phyloP scores from a whole-genome alignment of 768 basidiomycete species.

The Hortiboletus campestris region DNA sequence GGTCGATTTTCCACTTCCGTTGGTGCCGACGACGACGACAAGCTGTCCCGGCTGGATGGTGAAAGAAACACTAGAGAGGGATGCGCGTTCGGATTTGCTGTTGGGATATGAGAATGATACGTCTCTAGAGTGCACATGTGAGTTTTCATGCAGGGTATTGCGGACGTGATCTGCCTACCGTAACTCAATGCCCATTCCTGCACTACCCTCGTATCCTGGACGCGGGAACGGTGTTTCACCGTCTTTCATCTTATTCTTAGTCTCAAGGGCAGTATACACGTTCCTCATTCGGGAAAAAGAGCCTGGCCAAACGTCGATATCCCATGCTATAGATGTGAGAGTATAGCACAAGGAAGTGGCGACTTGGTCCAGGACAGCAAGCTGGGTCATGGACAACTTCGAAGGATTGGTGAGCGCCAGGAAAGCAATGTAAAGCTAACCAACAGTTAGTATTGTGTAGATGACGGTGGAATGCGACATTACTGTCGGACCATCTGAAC shows the following conservation, averaged over 20 bases:
- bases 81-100: slow-evolving; percentile 21
- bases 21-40: slow-evolving; percentile 35
- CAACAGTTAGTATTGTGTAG: neutral
- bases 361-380: slow-evolving; percentile 31
- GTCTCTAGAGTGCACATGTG: slow-evolving; percentile 35
- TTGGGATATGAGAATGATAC: slow-evolving; percentile 55
- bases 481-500: slow-evolving; percentile 19
- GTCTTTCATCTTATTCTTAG: slow-evolving; percentile 26
- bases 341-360: slow-evolving; percentile 23
- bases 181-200: slow-evolving; percentile 20
- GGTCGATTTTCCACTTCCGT: slow-evolving; percentile 36
- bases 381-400: slow-evolving; percentile 27
- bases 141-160: neutral
- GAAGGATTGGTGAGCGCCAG: slow-evolving; percentile 26
- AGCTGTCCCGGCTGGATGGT: slow-evolving; percentile 32
- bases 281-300: slow-evolving; percentile 20
- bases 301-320: slow-evolving; percentile 8
- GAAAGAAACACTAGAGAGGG: slow-evolving; percentile 30
- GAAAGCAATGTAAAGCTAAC: slow-evolving; percentile 30
- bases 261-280: slow-evolving; percentile 22
- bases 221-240: slow-evolving; percentile 26
- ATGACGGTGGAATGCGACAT: neutral
- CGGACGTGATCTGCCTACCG: slow-evolving; percentile 5
- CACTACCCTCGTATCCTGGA: slow-evolving; percentile 6
- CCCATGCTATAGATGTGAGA: slow-evolving; percentile 13